Conservation (phyloP, 768 basidiomycete genomes). For the Rhizopogon vesiculosus region DNA sequence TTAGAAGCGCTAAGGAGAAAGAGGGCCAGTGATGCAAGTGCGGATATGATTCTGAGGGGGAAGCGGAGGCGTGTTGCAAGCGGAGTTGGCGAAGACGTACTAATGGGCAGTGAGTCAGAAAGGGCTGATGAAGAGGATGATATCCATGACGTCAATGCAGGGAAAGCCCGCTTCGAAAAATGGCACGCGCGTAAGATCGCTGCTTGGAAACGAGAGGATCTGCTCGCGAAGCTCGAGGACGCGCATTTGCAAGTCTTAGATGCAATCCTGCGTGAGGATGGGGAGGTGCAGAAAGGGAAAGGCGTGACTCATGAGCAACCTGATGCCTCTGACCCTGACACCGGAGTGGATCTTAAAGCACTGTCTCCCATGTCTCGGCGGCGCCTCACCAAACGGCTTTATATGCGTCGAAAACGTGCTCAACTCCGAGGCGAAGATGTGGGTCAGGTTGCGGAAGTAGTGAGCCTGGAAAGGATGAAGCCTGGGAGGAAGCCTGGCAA, state of each 20-base stretch:
- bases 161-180: conserved; percentile 1
- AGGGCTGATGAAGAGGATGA: neutral
- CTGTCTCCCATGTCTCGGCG: conserved; percentile 48
- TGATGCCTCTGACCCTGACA: conserved; percentile 8
- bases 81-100: conserved; percentile 4
- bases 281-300: conserved; percentile 12
- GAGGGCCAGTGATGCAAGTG: conserved; percentile 2
- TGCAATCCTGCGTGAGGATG: conserved; percentile 26
- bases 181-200: neutral
- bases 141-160: neutral
- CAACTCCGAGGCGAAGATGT: conserved; percentile 30
- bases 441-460: neutral
- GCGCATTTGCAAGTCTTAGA: conserved; percentile 32
- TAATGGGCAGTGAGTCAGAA: neutral
- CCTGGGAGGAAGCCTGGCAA: conserved; percentile 36
- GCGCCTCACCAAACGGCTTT: conserved; percentile 55
- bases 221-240: conserved; percentile 23
- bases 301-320: conserved; percentile 3
- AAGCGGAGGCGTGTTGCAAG: neutral
- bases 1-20: neutral
- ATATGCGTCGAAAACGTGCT: conserved; percentile 72
- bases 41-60: neutral
- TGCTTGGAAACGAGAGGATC: conserved; percentile 24
- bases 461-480: conserved; percentile 26
- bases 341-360: conserved; percentile 12